Evolutionary conservation across 2,329 filamentous ascomycete species (phyloP).

Genomic region (Beauveria sp.): DNA sequence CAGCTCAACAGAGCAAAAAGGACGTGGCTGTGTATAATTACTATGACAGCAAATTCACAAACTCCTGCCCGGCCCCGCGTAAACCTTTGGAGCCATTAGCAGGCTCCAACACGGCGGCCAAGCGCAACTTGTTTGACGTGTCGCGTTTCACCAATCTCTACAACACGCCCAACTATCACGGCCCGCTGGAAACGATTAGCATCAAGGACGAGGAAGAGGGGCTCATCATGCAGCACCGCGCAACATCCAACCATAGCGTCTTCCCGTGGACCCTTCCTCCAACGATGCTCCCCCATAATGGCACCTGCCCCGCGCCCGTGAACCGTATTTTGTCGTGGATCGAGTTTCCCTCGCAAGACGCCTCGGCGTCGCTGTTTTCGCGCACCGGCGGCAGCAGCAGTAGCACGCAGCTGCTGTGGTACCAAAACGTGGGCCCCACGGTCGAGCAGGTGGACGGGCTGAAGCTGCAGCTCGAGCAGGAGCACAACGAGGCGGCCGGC

Average conservation of each 20-base stretch:
- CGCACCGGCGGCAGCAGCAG: background rate
- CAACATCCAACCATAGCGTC: constrained; percentile 70
- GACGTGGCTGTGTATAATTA: constrained; percentile 25
- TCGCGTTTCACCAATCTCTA: constrained; percentile 78
- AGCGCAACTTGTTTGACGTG: constrained; percentile 80
- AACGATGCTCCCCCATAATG: constrained; percentile 66
- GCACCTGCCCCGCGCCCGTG: constrained; percentile 66
- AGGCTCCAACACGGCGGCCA: constrained; percentile 71
- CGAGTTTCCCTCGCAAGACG: constrained; percentile 49
- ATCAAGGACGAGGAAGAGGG: constrained; percentile 41
- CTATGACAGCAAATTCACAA: constrained; percentile 40
- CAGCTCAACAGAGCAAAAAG: constrained; percentile 12
- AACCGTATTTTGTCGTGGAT: constrained; percentile 62
- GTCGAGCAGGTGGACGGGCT: constrained; percentile 48
- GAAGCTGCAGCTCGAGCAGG: constrained; percentile 60
- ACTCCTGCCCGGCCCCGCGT: constrained; percentile 59
- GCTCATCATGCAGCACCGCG: constrained; percentile 33
- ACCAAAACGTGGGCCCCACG: constrained; percentile 33
- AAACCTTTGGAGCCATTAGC: constrained; percentile 53
- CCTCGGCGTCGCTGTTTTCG: constrained; percentile 23
- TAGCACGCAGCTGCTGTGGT: constrained; percentile 17
- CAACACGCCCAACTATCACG: constrained; percentile 60
- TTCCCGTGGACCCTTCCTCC: constrained; percentile 90
- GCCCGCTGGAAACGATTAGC: constrained; percentile 29
- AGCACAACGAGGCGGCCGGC: constrained; percentile 36